Base-by-base conservation (phyloP, 208 protist species). In the Crithidia bombi region DNA sequence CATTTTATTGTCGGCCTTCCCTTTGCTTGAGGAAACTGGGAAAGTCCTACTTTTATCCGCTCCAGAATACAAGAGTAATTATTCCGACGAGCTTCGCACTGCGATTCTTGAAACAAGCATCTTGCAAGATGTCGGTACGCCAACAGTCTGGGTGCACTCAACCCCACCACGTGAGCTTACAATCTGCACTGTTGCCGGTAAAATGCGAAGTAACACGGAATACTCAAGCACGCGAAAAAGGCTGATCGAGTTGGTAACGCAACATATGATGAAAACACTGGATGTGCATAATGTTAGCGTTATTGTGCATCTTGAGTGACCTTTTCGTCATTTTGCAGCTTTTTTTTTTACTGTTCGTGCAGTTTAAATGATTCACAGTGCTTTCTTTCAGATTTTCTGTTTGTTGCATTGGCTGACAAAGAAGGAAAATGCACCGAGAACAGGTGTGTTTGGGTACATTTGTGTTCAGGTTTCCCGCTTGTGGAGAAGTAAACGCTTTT, bases 21-120 rank as follows among this genome's bases (percentile, higher is more conserved):
- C 93, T 19, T 75, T 97, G 5, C 64, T 96, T 3, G 62, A 83
- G 30, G 89, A 94, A 69, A 91, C 89, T 1, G 89, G 89, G 52
- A 90, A 83, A 72, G 66, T 96, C 10, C 75, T 94, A 35, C 65
- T 94, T 6, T 74, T 94, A 19, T 75, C 66, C 3, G 72, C 69
- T 46, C 73, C 76, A 10, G 64, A 78, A 25, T 57, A 73, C 54
- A 36, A 75, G 32, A 25, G 65, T 35, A 69, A 78, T 21, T 69
- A 86, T 25, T 36, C 57, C 10, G 41, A 73, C 41, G 25, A 46
- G 38, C 52, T 86, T 7, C 69, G 54, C 7, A 23, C 55, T 17
- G 65, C 75, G 33, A 58, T 87, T 21, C 49, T 69, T 28, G 64
- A 52, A 38, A 80, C 75, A 47, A 38, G 56, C 25, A n/a, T 79